Conservation (phyloP, 192 early-diverging fungal genomes). For the Endogone sp. region DNA sequence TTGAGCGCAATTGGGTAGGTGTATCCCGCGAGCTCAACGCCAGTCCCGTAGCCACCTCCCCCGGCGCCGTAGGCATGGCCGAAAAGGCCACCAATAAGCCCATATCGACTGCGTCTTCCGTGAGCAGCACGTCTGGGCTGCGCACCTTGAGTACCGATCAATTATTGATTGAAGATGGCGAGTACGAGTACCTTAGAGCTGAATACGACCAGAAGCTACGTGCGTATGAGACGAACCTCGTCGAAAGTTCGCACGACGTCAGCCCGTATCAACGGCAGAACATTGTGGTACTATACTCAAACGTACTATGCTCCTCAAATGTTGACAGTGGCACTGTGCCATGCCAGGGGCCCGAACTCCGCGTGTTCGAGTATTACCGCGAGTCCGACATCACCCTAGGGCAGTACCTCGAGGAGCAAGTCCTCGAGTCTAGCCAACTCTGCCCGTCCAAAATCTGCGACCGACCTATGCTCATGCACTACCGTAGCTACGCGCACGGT, state of each 20-base stretch:
- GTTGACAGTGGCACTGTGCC: too few species aligned
- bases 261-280: slow-evolving; percentile 73
- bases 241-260: slow-evolving; percentile 55
- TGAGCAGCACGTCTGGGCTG: background rate
- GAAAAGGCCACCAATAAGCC: background rate
- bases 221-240: slow-evolving; percentile 51
- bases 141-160: slow-evolving; percentile 19
- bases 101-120: too few species aligned
- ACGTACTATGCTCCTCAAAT: slow-evolving; percentile 55
- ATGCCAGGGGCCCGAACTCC: slow-evolving; percentile 69
- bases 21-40: slow-evolving; percentile 21
- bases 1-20: slow-evolving; percentile 22
- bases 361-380: slow-evolving; percentile 79
- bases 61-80: slow-evolving; percentile 7
- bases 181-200: slow-evolving; percentile 38
- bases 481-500: slow-evolving; percentile 84
- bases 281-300: slow-evolving; percentile 71
- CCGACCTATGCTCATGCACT: slow-evolving; percentile 76
- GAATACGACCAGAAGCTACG: slow-evolving; percentile 36
- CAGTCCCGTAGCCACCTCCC: slow-evolving; percentile 2
- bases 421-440: slow-evolving; percentile 56
- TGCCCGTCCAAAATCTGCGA: slow-evolving; percentile 75
- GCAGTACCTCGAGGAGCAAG: slow-evolving; percentile 82
- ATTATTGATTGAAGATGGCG: slow-evolving; percentile 30
- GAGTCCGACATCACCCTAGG: slow-evolving; percentile 82